Percentiles rank a stretch among this genome's conserved stretches.
Evolutionary conservation across 1,284 basidiomycete species (phyloP).

Genomic region (Trichosporon sp.): DNA sequence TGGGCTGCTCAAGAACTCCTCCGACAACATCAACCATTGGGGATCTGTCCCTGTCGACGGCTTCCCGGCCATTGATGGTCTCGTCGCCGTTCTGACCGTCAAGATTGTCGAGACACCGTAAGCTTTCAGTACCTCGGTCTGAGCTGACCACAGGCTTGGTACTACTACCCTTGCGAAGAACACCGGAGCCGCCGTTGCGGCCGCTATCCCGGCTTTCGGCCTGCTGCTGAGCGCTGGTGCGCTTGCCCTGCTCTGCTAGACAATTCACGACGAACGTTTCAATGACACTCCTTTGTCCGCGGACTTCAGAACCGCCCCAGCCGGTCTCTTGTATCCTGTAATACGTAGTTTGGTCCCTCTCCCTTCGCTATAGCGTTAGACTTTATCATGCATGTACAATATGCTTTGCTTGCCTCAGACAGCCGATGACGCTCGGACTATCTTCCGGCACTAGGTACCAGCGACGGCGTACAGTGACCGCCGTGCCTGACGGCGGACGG

Average conservation of each 20-base stretch:
- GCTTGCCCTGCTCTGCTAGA: background rate
- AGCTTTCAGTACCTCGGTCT: background rate
- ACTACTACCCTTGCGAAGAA: background rate
- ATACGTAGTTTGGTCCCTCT: too few species aligned
- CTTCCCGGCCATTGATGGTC: conserved; percentile 68
- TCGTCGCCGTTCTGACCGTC: conserved; percentile 75
- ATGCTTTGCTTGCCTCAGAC: too few species aligned
- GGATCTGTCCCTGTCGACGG: conserved; percentile 58
- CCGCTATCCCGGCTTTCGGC: background rate
- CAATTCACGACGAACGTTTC: background rate
- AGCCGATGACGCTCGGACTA: too few species aligned
- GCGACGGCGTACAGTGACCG: too few species aligned
- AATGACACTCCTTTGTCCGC: background rate
- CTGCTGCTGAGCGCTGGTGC: background rate
- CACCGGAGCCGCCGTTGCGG: background rate
- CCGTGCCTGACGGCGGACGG: background rate
- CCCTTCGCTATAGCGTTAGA: too few species aligned
- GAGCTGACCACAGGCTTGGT: background rate
- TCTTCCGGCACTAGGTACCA: too few species aligned
- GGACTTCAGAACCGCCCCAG: background rate
- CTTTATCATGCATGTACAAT: too few species aligned
- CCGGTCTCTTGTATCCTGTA: background rate
- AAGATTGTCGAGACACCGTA: conserved; percentile 51
- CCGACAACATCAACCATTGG: conserved; percentile 71
- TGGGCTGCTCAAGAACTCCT: conserved; percentile 63